Base-by-base conservation (phyloP, 31 red algal genomes). In the Bonnemaisonia californica region DNA sequence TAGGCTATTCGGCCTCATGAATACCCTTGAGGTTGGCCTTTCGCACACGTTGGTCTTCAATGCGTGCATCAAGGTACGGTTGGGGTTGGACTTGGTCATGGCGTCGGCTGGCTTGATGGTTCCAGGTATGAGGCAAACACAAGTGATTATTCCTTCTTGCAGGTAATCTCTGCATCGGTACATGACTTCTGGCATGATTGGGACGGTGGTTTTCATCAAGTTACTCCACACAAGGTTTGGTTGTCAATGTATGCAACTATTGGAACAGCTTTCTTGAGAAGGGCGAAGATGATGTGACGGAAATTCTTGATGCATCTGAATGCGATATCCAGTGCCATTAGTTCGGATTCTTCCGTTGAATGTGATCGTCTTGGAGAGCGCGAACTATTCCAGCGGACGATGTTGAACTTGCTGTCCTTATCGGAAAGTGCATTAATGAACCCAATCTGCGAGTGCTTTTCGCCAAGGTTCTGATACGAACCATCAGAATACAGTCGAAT, bases 361-460 rank as follows among this genome's bases (percentile, higher is more conserved):
- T 54, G 41, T 13, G 42, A 42, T 22, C 79, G 62, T n/a, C 65
- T 1, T 39, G 63, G 40, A 16, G 65, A 39, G 1, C 79, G 23
- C 4, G 79, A 83, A 58, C 62, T 71, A 7, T 83, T 62, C 79
- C 41, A 72, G 45, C 71, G 27, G 19, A 83, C 28, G 0, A 83
- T 56, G 34, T 83, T 83, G 3, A 83, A 5, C 0, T 58, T 57
- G 1, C 71, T 61, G 31, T 61, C 57, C 57, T 61, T 61, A 61
- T 18, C 57, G 16, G 5, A 61, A 18, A 61, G 57, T 29, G 5
- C 57, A 61, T 29, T 61, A 29, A 13, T 29, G 5, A 29, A 61
- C 26, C 57, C 57, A 5, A 61, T 29, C 31, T 61, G 57, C 8
- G 57, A 61, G 31, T 61, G 16, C 57, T 61, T 61, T 4, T 29